Evolutionary conservation across 352 stramenopile genomes (phyloP), one percentile per base, ranked within the genome.

Genomic region (Nothophytophthora sp.): DNA sequence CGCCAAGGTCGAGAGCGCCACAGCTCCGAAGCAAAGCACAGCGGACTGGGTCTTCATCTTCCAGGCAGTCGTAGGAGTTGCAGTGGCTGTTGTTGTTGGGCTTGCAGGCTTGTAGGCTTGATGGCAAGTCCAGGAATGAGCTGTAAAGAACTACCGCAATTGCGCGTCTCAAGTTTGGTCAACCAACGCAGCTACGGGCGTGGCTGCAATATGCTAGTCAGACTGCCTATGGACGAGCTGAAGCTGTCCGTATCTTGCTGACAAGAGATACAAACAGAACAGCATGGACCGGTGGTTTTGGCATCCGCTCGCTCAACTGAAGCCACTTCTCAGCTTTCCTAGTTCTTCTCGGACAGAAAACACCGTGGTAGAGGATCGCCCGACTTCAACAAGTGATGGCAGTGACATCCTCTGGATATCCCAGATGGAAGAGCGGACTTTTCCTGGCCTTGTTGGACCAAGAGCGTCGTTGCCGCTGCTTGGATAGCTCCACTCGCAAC

Each of bases 91-190:
- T 39, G 29, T 11, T 41, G 36, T 42, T 56, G 46, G n/a, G n/a
- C n/a, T 52, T 39, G 20, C 33, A 34, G n/a, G 42, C 33, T 63
- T 67, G 52, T 52, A 51, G 27, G 41, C 24, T 51, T 39, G 42
- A 50, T 34, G 33, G 42, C 13, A 22, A 60, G 45, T 64, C 60
- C 12, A 59, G 24, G 46, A 68, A 60, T 68, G 59, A 53, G 30
- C 23, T 50, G 36, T 10, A 28, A 5, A 28, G 4, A 12, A 23
- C n/a, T 12, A 18, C 27, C 15, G 20, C 39, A 30, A 29, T 41
- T 33, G 41, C 10, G 11, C 9, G 25, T 24, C n/a, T n/a, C n/a
- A n/a, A n/a, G n/a, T n/a, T n/a, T n/a, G n/a, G n/a, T n/a, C n/a
- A n/a, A n/a, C n/a, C 35, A 48, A 49, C 32, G 22, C 23, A 38